Evolutionary conservation across 2,329 filamentous ascomycete species (phyloP), one percentile per base, ranked within the genome.

Genomic region (Rhynchosporium secalis): DNA sequence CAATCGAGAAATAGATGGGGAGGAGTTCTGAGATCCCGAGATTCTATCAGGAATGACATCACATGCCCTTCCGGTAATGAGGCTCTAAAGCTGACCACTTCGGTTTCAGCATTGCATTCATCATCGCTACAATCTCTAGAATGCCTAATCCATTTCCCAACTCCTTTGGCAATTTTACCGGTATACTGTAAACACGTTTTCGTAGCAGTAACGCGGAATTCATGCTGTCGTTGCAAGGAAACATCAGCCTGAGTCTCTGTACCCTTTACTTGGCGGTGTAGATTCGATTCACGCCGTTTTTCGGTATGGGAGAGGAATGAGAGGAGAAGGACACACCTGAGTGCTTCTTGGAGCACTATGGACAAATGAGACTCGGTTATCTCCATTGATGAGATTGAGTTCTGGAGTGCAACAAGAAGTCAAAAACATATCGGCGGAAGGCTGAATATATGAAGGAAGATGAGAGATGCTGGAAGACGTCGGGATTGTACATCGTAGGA

Each of bases 121-220:
- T 64, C 62, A 56, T 61, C 58, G 8, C 29, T 49, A 10, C 33
- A 33, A n/a, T 38, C 51, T 7, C 57, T 45, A 47, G 62, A 46
- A 31, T 62, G 45, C 13, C 45, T 55, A 10, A 46, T 52, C 64
- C 64, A 68, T 56, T 60, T 56, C 45, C 38, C 43, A 28, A 66
- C 58, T 15, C 64, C 55, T n/a, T 45, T 56, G 3, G 66, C 62
- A 38, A 66, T 60, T 46, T 60, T 48, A 5, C 29, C 48, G n/a
- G 60, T 55, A 41, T 62, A 62, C 10, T 57, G 64, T 28, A 68
- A 56, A 62, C 62, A 68, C 12, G 59, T 51, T 46, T 68, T 59
- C 5, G 57, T 59, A 7, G 51, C 56, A 40, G 56, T 56, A 20
- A 65, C 48, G 15, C 64, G 60, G 36, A 43, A 29, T 31, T 63